These are phyloP conservation scores for Ophiostoma piceae DNA, from an alignment of 2,329 filamentous ascomycete species.

Conservation along the genomic window DNA sequence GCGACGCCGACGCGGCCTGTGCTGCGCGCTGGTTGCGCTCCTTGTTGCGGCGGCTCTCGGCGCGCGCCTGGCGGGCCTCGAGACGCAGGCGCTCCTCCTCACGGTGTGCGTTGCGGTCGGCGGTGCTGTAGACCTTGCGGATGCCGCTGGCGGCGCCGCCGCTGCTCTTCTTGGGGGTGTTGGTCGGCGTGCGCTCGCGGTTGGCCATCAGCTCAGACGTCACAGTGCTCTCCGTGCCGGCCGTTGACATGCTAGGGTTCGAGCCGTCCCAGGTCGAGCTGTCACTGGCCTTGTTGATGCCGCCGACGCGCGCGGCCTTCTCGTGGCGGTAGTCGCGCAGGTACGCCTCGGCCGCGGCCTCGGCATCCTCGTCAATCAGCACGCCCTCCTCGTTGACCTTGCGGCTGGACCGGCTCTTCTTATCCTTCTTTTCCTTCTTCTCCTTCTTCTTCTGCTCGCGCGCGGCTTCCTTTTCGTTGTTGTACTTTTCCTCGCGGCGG, in stretches of 20 bases:
- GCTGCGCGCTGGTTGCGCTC: slow-evolving; percentile 40
- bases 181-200: slow-evolving; percentile 53
- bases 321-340: slow-evolving; percentile 82
- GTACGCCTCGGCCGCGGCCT: slow-evolving; percentile 60
- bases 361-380: slow-evolving; percentile 59
- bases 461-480: slow-evolving; percentile 35
- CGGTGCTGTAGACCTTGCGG: slow-evolving; percentile 57
- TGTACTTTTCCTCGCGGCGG: slow-evolving; percentile 35
- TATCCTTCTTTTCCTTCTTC: slow-evolving; percentile 32
- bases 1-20: slow-evolving; percentile 30
- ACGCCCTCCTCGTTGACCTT: slow-evolving; percentile 55
- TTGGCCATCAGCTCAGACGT: slow-evolving; percentile 57
- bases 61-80: slow-evolving; percentile 52
- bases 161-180: slow-evolving; percentile 45
- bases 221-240: slow-evolving; percentile 39
- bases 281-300: slow-evolving; percentile 77
- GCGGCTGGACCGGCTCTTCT: slow-evolving; percentile 38
- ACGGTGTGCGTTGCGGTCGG: slow-evolving; percentile 48
- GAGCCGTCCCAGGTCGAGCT: slow-evolving; percentile 73
- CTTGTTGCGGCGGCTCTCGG: slow-evolving; percentile 44
- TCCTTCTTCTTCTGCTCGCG: slow-evolving; percentile 26
- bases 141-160: slow-evolving; percentile 37
- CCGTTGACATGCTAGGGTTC: slow-evolving; percentile 57
- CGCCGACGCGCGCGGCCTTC: slow-evolving; percentile 78
- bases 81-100: slow-evolving; percentile 52